These are phyloP conservation scores for Mycena metata DNA, from an alignment of 768 basidiomycete genomes.

Conservation along the genomic window DNA sequence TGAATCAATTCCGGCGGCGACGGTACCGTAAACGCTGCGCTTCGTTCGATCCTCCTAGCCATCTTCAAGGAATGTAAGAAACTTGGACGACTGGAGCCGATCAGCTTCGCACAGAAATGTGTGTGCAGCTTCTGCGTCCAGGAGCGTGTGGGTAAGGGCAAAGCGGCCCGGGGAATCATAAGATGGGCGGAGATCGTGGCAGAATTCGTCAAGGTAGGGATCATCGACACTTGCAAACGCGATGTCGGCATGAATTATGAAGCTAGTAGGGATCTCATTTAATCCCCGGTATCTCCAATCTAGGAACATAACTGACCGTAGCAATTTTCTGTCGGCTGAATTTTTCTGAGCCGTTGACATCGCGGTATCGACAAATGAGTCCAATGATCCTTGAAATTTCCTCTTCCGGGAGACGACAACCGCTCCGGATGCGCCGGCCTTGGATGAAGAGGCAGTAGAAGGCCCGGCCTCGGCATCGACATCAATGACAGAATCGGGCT, in stretches of 20 bases:
- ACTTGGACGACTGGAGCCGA: constrained; percentile 29
- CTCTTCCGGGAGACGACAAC: too few species aligned
- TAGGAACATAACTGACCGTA: constrained; percentile 15
- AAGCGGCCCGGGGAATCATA: constrained; percentile 42
- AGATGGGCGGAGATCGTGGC: constrained; percentile 41
- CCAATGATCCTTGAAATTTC: not conserved
- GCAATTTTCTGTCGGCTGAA: not conserved
- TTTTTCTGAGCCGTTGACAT: not conserved
- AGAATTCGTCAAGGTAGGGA: constrained; percentile 40
- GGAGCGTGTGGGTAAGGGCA: constrained; percentile 41
- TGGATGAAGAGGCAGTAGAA: too few species aligned
- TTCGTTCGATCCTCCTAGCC: constrained; percentile 47
- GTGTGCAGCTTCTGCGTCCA: constrained; percentile 40
- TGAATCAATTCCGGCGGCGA: constrained; percentile 40
- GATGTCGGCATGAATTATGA: constrained; percentile 44
- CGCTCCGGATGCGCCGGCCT: too few species aligned
- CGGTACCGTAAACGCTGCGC: constrained; percentile 44
- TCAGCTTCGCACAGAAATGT: constrained; percentile 39
- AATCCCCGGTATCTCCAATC: not conserved
- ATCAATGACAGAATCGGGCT: too few species aligned
- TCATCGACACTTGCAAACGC: constrained; percentile 40
- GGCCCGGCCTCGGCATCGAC: too few species aligned
- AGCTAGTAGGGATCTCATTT: constrained; percentile 10
- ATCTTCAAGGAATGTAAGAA: constrained; percentile 46
- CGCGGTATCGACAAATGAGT: not conserved